Percentiles rank a stretch among this genome's conserved stretches.
Evolutionary conservation across 768 basidiomycete species (phyloP).

Genomic region (Tulasnella sp.): DNA sequence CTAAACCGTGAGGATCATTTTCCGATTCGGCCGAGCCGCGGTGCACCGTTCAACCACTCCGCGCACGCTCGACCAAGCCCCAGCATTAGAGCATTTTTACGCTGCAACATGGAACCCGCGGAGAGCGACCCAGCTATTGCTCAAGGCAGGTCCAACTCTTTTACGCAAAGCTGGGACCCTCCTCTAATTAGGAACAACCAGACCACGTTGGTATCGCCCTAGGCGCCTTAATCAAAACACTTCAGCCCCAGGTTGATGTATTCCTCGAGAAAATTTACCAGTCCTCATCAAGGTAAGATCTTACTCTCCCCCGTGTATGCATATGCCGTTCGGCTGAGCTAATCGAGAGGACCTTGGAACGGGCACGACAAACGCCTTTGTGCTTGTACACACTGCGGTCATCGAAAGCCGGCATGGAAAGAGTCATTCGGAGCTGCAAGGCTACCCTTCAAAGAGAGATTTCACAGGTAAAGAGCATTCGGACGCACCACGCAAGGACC

Average conservation of each 20-base stretch:
- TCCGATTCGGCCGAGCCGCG: slow-evolving; percentile 6
- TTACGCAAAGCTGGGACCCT: background rate
- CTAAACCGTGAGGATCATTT: background rate
- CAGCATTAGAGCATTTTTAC: background rate
- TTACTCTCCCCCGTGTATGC: too few relatives aligned
- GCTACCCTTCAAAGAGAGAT: too few relatives aligned
- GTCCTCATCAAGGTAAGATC: too few relatives aligned
- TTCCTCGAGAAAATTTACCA: background rate
- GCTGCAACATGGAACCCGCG: background rate
- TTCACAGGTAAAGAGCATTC: too few relatives aligned
- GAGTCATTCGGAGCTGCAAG: background rate
- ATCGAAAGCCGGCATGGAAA: background rate
- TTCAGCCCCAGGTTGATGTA: background rate
- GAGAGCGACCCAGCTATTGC: background rate
- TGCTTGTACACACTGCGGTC: background rate
- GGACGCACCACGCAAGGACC: too few relatives aligned
- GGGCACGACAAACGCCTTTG: background rate
- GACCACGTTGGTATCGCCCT: background rate
- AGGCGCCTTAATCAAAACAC: background rate
- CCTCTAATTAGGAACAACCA: background rate
- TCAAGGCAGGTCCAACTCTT: background rate
- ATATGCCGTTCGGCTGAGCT: background rate
- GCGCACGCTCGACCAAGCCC: background rate
- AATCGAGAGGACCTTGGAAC: background rate
- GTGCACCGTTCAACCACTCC: background rate